Evolutionary conservation across 1,139 yeast genomes (phyloP).

Genomic region (Blastobotrys capitulatus): DNA sequence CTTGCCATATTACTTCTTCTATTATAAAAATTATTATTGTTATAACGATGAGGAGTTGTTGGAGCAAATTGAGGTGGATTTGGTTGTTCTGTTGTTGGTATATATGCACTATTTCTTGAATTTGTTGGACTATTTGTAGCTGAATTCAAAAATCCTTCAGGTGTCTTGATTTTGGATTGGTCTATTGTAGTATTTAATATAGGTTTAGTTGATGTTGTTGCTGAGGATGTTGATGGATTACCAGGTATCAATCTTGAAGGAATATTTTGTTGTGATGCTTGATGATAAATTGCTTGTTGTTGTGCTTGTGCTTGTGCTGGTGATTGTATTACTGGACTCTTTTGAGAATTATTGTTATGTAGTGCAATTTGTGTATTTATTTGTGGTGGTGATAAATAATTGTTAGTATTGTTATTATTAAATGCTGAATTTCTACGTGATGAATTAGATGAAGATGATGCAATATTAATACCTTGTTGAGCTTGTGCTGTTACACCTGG

Average conservation of each 20-base stretch:
- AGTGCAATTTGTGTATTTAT: not conserved
- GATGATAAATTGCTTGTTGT: conserved; percentile 4
- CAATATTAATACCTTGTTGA: not conserved
- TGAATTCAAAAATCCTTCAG: not conserved
- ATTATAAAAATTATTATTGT: not conserved
- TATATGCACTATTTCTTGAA: not conserved
- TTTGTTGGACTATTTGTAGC: not conserved
- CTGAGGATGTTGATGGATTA: not conserved
- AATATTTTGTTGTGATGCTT: conserved; percentile 9
- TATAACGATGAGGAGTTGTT: conserved; percentile 4
- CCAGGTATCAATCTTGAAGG: conserved; percentile 10
- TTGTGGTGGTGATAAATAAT: not conserved
- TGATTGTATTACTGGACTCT: not conserved
- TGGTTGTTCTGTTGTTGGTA: not conserved
- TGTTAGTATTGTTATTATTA: not conserved
- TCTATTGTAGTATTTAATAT: not conserved
- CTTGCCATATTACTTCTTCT: not conserved
- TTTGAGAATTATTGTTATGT: not conserved
- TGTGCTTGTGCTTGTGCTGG: not conserved
- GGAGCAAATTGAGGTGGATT: not conserved
- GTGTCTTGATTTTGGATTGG: not conserved
- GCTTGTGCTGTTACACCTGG: not conserved
- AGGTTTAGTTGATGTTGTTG: not conserved
- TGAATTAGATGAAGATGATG: not conserved
- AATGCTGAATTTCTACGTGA: conserved; percentile 2